Percentiles rank a stretch among this genome's conserved stretches.
Conservation (phyloP, 208 protist genomes). For the Angomonas ambiguus region DNA sequence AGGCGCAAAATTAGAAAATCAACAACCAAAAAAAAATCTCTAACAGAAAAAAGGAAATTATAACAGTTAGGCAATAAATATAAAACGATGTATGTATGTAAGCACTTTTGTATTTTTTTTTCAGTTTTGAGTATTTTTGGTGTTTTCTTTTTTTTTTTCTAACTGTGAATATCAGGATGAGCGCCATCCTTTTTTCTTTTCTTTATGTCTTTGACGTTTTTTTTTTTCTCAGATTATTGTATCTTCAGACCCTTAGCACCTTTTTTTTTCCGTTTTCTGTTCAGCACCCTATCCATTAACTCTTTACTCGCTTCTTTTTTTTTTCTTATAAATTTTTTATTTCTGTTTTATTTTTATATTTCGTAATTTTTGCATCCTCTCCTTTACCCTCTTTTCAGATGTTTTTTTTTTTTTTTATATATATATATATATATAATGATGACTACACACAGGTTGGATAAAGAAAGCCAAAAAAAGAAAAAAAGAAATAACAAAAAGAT, state of each 20-base stretch:
- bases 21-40: slow-evolving; percentile 10
- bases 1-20: neutral
- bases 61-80: slow-evolving; percentile 8
- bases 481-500: neutral
- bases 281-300: too few relatives aligned
- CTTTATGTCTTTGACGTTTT: slow-evolving; percentile 2
- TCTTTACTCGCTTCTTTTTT: slow-evolving; percentile 8
- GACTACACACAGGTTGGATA: too few relatives aligned
- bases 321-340: neutral
- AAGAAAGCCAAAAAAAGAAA: slow-evolving; percentile 1
- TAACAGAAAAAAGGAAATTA: neutral
- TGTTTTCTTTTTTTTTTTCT: slow-evolving; percentile 15
- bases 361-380: slow-evolving; percentile 6
- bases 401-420: slow-evolving; percentile 5
- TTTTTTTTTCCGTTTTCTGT: too few relatives aligned
- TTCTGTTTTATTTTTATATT: slow-evolving; percentile 3
- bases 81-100: neutral
- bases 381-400: slow-evolving; percentile 2
- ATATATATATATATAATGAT: neutral
- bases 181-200: too few relatives aligned
- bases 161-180: neutral
- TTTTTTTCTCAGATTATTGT: too few relatives aligned
- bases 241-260: neutral
- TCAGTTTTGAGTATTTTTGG: slow-evolving; percentile 10
- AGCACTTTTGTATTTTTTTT: slow-evolving; percentile 10